Conservation (phyloP, 257 asterid genomes). For the Solanum rostratum region DNA sequence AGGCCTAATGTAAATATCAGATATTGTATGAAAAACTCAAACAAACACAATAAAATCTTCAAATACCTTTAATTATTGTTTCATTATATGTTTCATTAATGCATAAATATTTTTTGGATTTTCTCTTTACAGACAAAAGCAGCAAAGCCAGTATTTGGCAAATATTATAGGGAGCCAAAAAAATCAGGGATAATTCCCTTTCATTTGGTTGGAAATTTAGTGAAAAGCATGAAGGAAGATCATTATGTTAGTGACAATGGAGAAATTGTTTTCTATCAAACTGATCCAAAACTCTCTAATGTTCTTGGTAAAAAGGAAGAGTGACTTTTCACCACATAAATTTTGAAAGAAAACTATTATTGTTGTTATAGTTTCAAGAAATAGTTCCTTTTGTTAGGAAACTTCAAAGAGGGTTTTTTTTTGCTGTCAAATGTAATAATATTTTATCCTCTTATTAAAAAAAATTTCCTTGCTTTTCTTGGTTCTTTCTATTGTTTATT, state of each 20-base stretch:
- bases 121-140: conserved; percentile 43
- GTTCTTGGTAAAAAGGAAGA: background rate
- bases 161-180: conserved; percentile 71
- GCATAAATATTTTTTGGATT: background rate
- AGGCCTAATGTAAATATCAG: too few species aligned
- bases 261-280: conserved; percentile 65
- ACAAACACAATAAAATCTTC: too few species aligned
- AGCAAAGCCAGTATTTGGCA: conserved; percentile 53
- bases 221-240: conserved; percentile 43
- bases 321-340: background rate
- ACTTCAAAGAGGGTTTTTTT: background rate
- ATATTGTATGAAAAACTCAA: too few species aligned
- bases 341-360: background rate
- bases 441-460: background rate
- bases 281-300: conserved; percentile 22
- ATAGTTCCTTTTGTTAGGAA: background rate
- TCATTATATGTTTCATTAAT: background rate
- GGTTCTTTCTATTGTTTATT: too few species aligned
- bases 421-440: background rate
- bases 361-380: background rate
- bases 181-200: conserved; percentile 60
- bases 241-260: conserved; percentile 73
- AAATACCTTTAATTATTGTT: background rate
- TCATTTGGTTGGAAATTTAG: conserved; percentile 40
- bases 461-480: background rate